A percentile compares a stretch with the other conserved stretches of the same genome.
Conservation (phyloP, 306 rosid species). For the Alnus glutinosa region DNA sequence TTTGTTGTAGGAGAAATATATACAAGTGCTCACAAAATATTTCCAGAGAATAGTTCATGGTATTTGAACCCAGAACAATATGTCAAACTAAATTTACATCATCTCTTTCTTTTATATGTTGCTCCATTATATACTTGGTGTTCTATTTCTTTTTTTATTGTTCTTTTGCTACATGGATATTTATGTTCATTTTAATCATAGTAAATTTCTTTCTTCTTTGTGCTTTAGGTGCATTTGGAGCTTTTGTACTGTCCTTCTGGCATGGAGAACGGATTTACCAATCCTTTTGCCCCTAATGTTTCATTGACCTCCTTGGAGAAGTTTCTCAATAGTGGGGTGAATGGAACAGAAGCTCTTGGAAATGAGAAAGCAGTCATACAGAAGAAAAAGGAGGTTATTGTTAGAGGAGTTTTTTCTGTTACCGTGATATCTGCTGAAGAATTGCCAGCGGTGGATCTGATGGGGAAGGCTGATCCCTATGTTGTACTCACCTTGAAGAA, state of each 20-base stretch:
- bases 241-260: slow-evolving; percentile 85
- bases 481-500: slow-evolving; percentile 83
- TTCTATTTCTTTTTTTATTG: neutral
- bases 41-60: neutral
- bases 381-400: slow-evolving; percentile 77
- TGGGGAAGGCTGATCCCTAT: slow-evolving; percentile 96
- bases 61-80: neutral
- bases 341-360: slow-evolving; percentile 66
- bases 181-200: slow-evolving; percentile 14
- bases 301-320: slow-evolving; percentile 88
- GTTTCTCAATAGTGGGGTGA: slow-evolving; percentile 61
- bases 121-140: neutral
- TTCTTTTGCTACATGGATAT: slow-evolving; percentile 22
- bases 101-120: neutral
- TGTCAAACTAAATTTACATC: neutral
- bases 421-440: slow-evolving; percentile 92
- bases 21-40: neutral
- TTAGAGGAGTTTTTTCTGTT: slow-evolving; percentile 87
- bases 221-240: slow-evolving; percentile 86
- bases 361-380: slow-evolving; percentile 56
- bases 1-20: neutral
- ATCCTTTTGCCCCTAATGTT: slow-evolving; percentile 65
- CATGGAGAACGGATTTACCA: slow-evolving; percentile 66
- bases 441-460: slow-evolving; percentile 78
- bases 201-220: slow-evolving; percentile 12